Evolutionary conservation across 805 yeast species (phyloP), one percentile per base, ranked within the genome.

Genomic region (Candida easanensis): DNA sequence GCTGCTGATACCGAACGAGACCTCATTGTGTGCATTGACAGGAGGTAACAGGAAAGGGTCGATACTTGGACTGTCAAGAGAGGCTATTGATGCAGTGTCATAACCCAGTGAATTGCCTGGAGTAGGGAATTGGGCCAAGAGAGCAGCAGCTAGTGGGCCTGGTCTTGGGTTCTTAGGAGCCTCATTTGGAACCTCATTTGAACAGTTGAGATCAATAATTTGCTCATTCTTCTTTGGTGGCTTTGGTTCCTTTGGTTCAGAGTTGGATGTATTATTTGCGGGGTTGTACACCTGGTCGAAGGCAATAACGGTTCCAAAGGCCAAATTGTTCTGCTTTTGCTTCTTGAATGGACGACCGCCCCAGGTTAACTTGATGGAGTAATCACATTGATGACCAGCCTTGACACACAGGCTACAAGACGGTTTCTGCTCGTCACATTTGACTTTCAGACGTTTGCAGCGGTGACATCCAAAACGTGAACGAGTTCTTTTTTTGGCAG

Each of bases 391-490:
- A 14, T 62, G 60, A 1, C 63, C 61, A 2, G 71, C 61, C 47
- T 74, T 78, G 1, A 55, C 32, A 57, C 95, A 85, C 44, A 74
- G 69, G 0, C 72, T 53, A 53, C 95, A 85, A 0, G 54, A 46
- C 0, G 93, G 93, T 54, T 80, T 81, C 16, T 41, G 48, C 57
- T 84, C 91, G 52, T 81, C 83, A 56, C 95, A 85, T 60, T 85
- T 84, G 27, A 80, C 73, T 57, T 81, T 82, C 23, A 76, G 62
- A 33, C 70, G 66, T 56, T 80, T 82, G 60, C 89, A 82, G 30
- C 73, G 68, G 48, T 73, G 79, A 49, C 88, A 82, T 0, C 87
- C 87, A 23, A 63, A 67, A 27, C 87, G 64, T 20, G 80, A 74
- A 38, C 85, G 63, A 34, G 65, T 68, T 39, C 57, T 50, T 32